phyloP scores from a whole-genome alignment of 2,329 filamentous ascomycete genomes.

The Pseudogymnoascus sp. region DNA sequence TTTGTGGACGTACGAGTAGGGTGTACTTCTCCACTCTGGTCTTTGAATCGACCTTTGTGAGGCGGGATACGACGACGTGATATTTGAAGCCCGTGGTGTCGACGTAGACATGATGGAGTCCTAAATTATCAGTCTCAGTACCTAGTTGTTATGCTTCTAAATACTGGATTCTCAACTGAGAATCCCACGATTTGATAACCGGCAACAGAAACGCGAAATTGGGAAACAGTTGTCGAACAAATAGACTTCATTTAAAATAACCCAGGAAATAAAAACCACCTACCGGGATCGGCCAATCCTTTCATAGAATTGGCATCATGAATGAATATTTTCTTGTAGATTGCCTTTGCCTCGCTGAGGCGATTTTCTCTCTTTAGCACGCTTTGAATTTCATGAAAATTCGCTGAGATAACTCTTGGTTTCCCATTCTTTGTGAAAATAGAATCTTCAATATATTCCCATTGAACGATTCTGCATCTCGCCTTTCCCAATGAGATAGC shows the following conservation, averaged over 20 bases:
- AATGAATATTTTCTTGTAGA: slow-evolving; percentile 28
- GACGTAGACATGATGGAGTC: slow-evolving; percentile 56
- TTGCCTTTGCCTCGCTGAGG: slow-evolving; percentile 33
- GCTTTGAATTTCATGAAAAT: slow-evolving; percentile 19
- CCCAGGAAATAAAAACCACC: slow-evolving; percentile 21
- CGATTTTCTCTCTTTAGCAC: slow-evolving; percentile 22
- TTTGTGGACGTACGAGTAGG: slow-evolving; percentile 50
- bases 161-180: not conserved
- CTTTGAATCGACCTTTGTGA: slow-evolving; percentile 33
- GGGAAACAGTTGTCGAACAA: not conserved
- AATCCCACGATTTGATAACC: not conserved
- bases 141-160: not conserved
- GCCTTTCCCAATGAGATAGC: not conserved
- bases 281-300: slow-evolving; percentile 44
- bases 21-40: slow-evolving; percentile 52
- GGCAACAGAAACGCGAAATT: not conserved
- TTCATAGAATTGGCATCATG: slow-evolving; percentile 31
- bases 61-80: slow-evolving; percentile 52
- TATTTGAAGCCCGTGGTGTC: slow-evolving; percentile 59
- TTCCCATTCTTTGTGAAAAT: slow-evolving; percentile 18
- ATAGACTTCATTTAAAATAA: not conserved
- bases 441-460: slow-evolving; percentile 5
- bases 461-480: not conserved
- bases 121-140: slow-evolving; percentile 30
- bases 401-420: slow-evolving; percentile 20